These are phyloP conservation scores for Salinomyces thailandicus DNA, from an alignment of 2,329 filamentous ascomycete species.

Conservation along the genomic window DNA sequence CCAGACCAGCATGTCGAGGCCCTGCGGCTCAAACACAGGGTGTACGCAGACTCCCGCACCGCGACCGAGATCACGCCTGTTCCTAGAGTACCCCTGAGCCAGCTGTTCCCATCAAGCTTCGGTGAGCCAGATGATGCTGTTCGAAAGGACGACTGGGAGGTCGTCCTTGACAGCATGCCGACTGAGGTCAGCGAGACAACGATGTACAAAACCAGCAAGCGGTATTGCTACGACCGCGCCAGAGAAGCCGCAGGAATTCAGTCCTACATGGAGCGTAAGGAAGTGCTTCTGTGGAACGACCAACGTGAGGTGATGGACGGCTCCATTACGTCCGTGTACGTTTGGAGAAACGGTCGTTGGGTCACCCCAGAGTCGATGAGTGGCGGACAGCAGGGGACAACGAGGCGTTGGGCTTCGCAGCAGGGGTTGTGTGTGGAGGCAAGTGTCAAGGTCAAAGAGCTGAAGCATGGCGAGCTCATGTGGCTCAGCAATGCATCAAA, in stretches of 20 bases:
- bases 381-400: slow-evolving; percentile 75
- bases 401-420: slow-evolving; percentile 71
- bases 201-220: slow-evolving; percentile 72
- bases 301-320: slow-evolving; percentile 43
- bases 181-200: slow-evolving; percentile 56
- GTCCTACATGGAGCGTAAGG: slow-evolving; percentile 37
- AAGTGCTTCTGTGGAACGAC: slow-evolving; percentile 65
- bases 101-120: slow-evolving; percentile 49
- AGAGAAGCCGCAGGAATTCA: slow-evolving; percentile 49
- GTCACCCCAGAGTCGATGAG: slow-evolving; percentile 59
- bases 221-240: slow-evolving; percentile 61
- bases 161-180: slow-evolving; percentile 43
- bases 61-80: slow-evolving; percentile 30
- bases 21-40: slow-evolving; percentile 41
- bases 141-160: slow-evolving; percentile 21
- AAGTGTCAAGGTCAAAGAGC: slow-evolving; percentile 46
- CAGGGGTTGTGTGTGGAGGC: slow-evolving; percentile 57
- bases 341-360: slow-evolving; percentile 59
- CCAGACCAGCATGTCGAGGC: slow-evolving; percentile 19
- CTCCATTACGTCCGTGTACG: background rate
- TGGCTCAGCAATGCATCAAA: slow-evolving; percentile 84
- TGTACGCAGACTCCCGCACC: slow-evolving; percentile 40
- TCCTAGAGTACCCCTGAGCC: slow-evolving; percentile 36
- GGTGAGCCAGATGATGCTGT: slow-evolving; percentile 26
- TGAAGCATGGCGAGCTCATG: slow-evolving; percentile 64